phyloP scores from a whole-genome alignment of 23 red algal species.

The Gracilaria domingensis region DNA sequence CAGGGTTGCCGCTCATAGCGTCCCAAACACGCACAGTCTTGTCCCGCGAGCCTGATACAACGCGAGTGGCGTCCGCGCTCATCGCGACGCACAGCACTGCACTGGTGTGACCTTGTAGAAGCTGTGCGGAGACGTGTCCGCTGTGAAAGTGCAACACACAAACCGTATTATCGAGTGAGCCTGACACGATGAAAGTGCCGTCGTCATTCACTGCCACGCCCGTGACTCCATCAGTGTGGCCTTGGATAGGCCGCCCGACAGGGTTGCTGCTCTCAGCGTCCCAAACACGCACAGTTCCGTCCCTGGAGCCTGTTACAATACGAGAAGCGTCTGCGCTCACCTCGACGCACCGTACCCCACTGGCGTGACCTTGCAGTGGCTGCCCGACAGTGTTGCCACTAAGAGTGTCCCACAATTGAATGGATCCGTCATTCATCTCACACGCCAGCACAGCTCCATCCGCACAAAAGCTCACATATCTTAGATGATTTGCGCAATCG shows the following conservation, averaged over 20 bases:
- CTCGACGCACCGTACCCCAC: too few species aligned
- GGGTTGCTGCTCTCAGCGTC: too few species aligned
- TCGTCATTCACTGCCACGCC: conserved; percentile 18
- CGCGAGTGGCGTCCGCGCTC: conserved; percentile 4
- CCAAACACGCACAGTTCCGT: too few species aligned
- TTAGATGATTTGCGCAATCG: not conserved
- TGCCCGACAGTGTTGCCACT: not conserved
- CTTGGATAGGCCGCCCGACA: not conserved
- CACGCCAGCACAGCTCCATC: conserved; percentile 24
- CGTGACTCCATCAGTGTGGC: not conserved
- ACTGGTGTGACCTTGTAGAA: conserved; percentile 3
- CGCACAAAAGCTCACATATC: not conserved
- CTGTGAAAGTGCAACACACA: conserved; percentile 1
- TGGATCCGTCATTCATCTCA: not conserved
- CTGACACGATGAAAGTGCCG: conserved; percentile 29
- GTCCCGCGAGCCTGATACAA: conserved; percentile 37
- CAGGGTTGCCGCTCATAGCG: not conserved
- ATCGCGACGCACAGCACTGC: not conserved
- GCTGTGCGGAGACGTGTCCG: not conserved
- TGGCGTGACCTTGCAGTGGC: too few species aligned
- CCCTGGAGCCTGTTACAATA: too few species aligned
- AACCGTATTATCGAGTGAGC: conserved; percentile 12
- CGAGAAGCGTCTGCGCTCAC: too few species aligned
- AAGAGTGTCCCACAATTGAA: conserved; percentile 24
- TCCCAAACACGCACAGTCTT: conserved; percentile 35